phyloP scores from a whole-genome alignment of 2,329 filamentous ascomycete species.

The Podosphaera aphanis region DNA sequence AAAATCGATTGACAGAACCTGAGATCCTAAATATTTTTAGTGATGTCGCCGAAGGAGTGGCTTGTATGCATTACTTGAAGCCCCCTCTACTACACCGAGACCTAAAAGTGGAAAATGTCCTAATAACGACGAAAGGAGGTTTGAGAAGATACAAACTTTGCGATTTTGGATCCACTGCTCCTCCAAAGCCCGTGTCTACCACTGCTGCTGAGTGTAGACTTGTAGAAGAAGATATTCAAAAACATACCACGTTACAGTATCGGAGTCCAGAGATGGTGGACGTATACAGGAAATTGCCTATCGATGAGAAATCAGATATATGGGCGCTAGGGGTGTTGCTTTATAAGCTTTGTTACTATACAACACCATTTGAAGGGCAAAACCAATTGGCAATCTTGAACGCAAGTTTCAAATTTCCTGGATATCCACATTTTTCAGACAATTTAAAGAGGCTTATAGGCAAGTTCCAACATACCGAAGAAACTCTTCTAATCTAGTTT shows the following conservation, averaged over 20 bases:
- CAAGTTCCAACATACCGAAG: slow-evolving; percentile 20
- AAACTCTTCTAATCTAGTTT: slow-evolving; percentile 6
- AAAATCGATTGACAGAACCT: slow-evolving; percentile 88
- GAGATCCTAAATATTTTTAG: slow-evolving; percentile 95
- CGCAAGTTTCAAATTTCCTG: slow-evolving; percentile 77
- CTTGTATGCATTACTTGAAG: slow-evolving; percentile 97
- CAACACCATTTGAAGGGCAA: slow-evolving; percentile 92
- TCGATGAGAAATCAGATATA: slow-evolving; percentile 96
- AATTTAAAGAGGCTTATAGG: slow-evolving; percentile 74
- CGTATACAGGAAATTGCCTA: slow-evolving; percentile 85
- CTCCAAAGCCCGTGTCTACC: slow-evolving; percentile 61
- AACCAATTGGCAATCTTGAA: slow-evolving; percentile 94
- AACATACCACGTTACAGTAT: slow-evolving; percentile 92
- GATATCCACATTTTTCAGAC: slow-evolving; percentile 73
- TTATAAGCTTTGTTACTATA: slow-evolving; percentile 98
- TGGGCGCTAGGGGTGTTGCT: slow-evolving; percentile 83
- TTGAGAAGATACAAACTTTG: slow-evolving; percentile 76
- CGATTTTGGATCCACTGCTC: slow-evolving; percentile 84
- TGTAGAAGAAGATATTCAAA: slow-evolving; percentile 91
- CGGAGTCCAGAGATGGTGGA: slow-evolving; percentile 97
- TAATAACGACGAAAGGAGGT: slow-evolving; percentile 43
- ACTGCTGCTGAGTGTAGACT: slow-evolving; percentile 72
- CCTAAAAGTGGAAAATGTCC: slow-evolving; percentile 91
- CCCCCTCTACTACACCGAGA: slow-evolving; percentile 81
- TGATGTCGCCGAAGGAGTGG: slow-evolving; percentile 86